A percentile compares a stretch with the other conserved stretches of the same genome.
These are phyloP conservation scores for Saccharomycopsis sp. DNA, from an alignment of 805 yeast species.

Conservation along the genomic window DNA sequence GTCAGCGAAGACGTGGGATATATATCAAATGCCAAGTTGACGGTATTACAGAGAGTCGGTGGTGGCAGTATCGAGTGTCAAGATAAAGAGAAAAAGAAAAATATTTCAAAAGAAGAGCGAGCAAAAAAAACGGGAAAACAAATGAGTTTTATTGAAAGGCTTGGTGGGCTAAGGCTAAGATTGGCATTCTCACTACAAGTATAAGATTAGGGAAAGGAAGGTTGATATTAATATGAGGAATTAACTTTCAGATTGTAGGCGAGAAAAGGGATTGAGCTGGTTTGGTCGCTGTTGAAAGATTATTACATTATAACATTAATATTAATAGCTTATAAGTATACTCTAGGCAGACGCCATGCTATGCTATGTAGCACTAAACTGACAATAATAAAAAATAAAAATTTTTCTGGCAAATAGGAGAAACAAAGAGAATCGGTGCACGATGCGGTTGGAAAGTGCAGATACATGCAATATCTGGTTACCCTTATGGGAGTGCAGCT, in stretches of 20 bases:
- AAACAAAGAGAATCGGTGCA: neutral
- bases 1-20: too few species aligned
- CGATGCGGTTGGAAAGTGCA: too few species aligned
- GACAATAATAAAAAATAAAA: neutral
- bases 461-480: neutral
- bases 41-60: neutral
- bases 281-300: too few species aligned
- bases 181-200: too few species aligned
- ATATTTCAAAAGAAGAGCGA: neutral
- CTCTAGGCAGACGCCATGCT: too few species aligned
- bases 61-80: neutral
- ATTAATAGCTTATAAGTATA: too few species aligned
- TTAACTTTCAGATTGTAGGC: too few species aligned
- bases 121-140: neutral
- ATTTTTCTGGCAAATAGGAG: too few species aligned
- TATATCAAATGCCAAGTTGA: too few species aligned
- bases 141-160: neutral
- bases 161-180: neutral
- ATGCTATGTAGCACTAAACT: neutral
- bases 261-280: neutral
- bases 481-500: neutral
- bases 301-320: too few species aligned
- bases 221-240: neutral
- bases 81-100: neutral
- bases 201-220: neutral